Percentiles rank a stretch among this genome's conserved stretches.
These are phyloP conservation scores for Ashbya aceris DNA, from an alignment of 1,139 yeast genomes.

Conservation along the genomic window DNA sequence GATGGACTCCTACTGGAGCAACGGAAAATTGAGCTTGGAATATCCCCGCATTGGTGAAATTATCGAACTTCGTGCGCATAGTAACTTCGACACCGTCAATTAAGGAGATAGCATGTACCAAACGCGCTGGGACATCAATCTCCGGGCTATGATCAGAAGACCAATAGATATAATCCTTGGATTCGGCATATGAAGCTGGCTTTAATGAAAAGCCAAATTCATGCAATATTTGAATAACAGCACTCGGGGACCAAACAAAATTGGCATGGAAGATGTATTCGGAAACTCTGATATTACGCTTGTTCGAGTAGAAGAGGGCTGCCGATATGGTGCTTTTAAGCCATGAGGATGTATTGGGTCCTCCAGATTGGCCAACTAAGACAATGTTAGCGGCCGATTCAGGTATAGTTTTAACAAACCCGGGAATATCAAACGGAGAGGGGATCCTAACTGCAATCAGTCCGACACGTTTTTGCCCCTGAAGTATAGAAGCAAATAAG, in stretches of 20 bases:
- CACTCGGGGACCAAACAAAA: constrained; percentile 50
- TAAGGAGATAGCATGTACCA: constrained; percentile 66
- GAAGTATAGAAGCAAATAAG: constrained; percentile 41
- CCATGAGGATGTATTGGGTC: constrained; percentile 33
- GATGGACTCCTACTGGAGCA: constrained; percentile 12
- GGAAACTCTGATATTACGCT: constrained; percentile 33
- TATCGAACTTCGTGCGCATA: constrained; percentile 62
- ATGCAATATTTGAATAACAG: constrained; percentile 41
- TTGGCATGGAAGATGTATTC: constrained; percentile 45
- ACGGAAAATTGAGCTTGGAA: constrained; percentile 62
- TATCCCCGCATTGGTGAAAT: constrained; percentile 62
- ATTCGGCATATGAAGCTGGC: constrained; percentile 30
- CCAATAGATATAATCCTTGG: constrained; percentile 55
- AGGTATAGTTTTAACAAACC: constrained; percentile 55
- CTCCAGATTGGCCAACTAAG: constrained; percentile 49
- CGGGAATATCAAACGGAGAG: constrained; percentile 58
- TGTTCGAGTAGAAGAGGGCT: constrained; percentile 50
- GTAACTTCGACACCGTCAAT: constrained; percentile 47
- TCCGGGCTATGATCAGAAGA: constrained; percentile 52
- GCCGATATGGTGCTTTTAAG: constrained; percentile 69
- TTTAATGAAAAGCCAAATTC: constrained; percentile 38
- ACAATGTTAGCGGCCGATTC: constrained; percentile 48
- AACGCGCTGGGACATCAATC: constrained; percentile 49
- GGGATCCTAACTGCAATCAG: constrained; percentile 69
- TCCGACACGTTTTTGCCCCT: constrained; percentile 41